Evolutionary conservation across 768 basidiomycete species (phyloP).

Genomic region (Coprinopsis marcescibilis): DNA sequence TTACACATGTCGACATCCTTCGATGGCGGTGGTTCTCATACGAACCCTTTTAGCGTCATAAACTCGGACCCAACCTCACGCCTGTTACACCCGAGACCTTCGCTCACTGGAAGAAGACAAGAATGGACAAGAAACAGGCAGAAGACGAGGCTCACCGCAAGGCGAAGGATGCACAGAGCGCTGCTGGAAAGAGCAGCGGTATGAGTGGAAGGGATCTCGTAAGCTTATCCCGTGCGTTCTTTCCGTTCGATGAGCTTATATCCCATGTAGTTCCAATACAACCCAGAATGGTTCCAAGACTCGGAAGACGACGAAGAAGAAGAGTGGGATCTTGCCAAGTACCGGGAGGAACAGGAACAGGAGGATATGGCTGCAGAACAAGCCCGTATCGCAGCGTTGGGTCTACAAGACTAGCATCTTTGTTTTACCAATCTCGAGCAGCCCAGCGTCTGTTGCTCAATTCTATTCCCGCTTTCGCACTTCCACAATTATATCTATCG

Average conservation of each 20-base stretch:
- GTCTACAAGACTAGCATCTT: constrained; percentile 19
- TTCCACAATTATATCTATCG: no score
- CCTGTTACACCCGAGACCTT: constrained; percentile 92
- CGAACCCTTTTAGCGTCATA: constrained; percentile 66
- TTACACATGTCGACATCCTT: constrained; percentile 3
- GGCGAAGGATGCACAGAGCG: constrained; percentile 73
- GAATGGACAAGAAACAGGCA: constrained; percentile 92
- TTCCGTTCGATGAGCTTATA: background rate
- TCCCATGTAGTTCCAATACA: constrained; percentile 77
- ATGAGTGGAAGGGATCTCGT: constrained; percentile 97
- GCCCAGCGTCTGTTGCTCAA: no score
- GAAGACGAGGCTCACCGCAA: constrained; percentile 78
- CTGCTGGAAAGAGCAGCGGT: constrained; percentile 86
- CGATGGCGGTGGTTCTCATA: constrained; percentile 2
- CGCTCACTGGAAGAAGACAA: constrained; percentile 90
- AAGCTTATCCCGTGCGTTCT: constrained; percentile 22
- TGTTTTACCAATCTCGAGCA: background rate
- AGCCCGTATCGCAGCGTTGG: constrained; percentile 41
- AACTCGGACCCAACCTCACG: constrained; percentile 84
- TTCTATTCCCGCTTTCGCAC: no score
- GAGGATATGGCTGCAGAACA: constrained; percentile 53
- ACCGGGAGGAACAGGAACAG: constrained; percentile 57
- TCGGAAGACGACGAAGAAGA: constrained; percentile 52
- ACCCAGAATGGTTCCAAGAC: constrained; percentile 90
- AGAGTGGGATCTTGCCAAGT: constrained; percentile 56